Percentiles rank a stretch among this genome's conserved stretches.
Evolutionary conservation across 164 flowering plant genomes (phyloP).

Genomic region (Amborella trichopoda): DNA sequence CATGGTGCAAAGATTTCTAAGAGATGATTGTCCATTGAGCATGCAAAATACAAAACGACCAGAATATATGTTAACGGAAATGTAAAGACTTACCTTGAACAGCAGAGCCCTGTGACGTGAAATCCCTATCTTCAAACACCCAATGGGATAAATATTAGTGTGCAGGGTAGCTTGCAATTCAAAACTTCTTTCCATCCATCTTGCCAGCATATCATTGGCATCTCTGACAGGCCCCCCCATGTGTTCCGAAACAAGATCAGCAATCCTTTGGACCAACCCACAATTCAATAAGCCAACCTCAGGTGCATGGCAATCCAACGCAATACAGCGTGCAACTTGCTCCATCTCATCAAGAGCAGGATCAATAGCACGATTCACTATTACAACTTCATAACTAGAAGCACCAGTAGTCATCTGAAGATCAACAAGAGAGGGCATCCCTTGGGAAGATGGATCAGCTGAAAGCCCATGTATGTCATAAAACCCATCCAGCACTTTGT

Average conservation of each 20-base stretch:
- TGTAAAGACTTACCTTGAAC: conserved; percentile 68
- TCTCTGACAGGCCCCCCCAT: conserved; percentile 97
- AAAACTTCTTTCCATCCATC: conserved; percentile 74
- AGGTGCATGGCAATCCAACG: conserved; percentile 47
- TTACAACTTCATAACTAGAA: conserved; percentile 68
- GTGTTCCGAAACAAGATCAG: conserved; percentile 84
- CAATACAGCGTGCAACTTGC: conserved; percentile 83
- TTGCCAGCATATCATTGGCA: conserved; percentile 65
- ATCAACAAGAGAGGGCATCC: conserved; percentile 78
- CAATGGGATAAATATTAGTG: conserved; percentile 77
- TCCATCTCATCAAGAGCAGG: conserved; percentile 68
- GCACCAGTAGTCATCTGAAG: conserved; percentile 52
- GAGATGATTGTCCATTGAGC: no score
- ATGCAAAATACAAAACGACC: no score
- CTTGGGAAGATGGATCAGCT: conserved; percentile 40
- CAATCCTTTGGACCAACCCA: conserved; percentile 30
- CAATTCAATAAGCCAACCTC: conserved; percentile 49
- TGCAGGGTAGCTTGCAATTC: conserved; percentile 76
- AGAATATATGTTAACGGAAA: no score
- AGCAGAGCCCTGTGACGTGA: conserved; percentile 96
- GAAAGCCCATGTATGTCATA: conserved; percentile 72
- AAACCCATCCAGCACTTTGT: conserved; percentile 88
- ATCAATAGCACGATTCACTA: conserved; percentile 71
- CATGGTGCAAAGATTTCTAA: no score
- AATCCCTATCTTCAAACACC: conserved; percentile 71